Evolutionary conservation across 768 basidiomycete genomes (phyloP), one percentile per base, ranked within the genome.

Genomic region (Termitomyces sp.): DNA sequence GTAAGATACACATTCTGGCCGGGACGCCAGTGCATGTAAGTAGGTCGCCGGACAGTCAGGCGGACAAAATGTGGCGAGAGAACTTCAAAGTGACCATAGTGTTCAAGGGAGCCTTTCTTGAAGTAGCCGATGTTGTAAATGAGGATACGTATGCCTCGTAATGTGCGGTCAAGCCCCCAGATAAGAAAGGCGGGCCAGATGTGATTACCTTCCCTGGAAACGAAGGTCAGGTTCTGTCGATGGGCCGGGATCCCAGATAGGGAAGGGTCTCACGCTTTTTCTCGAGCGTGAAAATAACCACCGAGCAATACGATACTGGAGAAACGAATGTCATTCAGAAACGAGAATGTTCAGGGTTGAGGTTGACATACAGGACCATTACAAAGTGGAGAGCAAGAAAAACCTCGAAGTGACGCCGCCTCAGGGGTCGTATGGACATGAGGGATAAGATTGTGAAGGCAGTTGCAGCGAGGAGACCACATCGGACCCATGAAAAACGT

Each of bases 1-100:
- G 70, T 74, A 21, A 86, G 68, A 60, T 76, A 85, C 0, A 74
- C 78, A 37, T 75, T 73, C 66, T 86, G 85, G 8, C 84, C 85
- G 0, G 85, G 74, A 21, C 68, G 71, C 71, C 85, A 79, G 60
- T 73, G 73, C 15, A 74, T 66, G 28, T 67, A 59, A 8, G 59
- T 53, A 4, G 78, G 76, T 21, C 78, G 74, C 37, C 64, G 62
- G 30, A 83, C 62, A 17, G 73, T 71, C 14, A 86, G 64, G 17
- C 78, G 79, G 23, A 85, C 62, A 62, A 80, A 75, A 56, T 71
- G 70, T 3, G 73, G 72, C 6, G 77, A 76, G 28, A 82, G 66
- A 1, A 77, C 60, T 56, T 81, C 79, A 1, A 73, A 70, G 21
- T 61, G 61, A 0, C 76, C 77, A 42, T 76, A 69, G 53, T 74